Conservation (phyloP, 2,329 filamentous ascomycete species). For the Gliomastix tumulicola region DNA sequence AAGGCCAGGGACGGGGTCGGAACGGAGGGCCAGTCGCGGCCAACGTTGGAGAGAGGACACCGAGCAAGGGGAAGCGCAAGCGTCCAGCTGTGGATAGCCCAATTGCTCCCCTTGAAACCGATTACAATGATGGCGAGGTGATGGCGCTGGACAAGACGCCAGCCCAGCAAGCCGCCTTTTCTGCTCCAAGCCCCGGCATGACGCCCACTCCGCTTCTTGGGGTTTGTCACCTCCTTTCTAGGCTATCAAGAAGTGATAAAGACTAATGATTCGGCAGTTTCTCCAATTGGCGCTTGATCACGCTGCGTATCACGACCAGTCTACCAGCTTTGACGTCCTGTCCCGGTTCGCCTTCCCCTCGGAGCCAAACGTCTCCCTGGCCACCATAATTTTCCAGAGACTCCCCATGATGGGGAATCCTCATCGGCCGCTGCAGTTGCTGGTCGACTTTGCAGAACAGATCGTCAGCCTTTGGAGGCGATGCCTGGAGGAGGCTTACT, state of each 20-base stretch:
- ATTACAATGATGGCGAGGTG: slow-evolving; percentile 19
- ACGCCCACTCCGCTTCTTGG: too few relatives aligned
- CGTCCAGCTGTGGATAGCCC: slow-evolving; percentile 60
- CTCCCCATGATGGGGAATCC: slow-evolving; percentile 50
- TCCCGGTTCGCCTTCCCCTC: slow-evolving; percentile 60
- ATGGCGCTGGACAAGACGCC: slow-evolving; percentile 3
- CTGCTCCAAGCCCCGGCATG: slow-evolving; percentile 1
- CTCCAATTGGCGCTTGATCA: slow-evolving; percentile 61
- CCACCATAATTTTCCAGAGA: slow-evolving; percentile 60
- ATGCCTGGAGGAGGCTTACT: slow-evolving; percentile 58
- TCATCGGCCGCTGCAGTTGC: slow-evolving; percentile 44
- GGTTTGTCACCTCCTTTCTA: too few relatives aligned
- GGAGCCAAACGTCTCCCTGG: slow-evolving; percentile 51
- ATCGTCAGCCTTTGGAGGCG: slow-evolving; percentile 62
- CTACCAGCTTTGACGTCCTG: slow-evolving; percentile 62
- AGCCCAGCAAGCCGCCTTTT: neutral
- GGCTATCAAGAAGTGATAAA: too few relatives aligned
- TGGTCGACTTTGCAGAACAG: slow-evolving; percentile 57
- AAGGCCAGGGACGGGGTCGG: slow-evolving; percentile 33
- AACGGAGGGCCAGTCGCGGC: slow-evolving; percentile 33
- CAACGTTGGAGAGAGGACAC: slow-evolving; percentile 46
- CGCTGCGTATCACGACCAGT: slow-evolving; percentile 42
- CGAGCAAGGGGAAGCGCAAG: slow-evolving; percentile 66
- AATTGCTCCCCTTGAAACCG: slow-evolving; percentile 49
- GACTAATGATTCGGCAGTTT: too few relatives aligned